Evolutionary conservation across 768 basidiomycete species (phyloP), one percentile per base, ranked within the genome.

Genomic region (Asterophora lycoperdoides): DNA sequence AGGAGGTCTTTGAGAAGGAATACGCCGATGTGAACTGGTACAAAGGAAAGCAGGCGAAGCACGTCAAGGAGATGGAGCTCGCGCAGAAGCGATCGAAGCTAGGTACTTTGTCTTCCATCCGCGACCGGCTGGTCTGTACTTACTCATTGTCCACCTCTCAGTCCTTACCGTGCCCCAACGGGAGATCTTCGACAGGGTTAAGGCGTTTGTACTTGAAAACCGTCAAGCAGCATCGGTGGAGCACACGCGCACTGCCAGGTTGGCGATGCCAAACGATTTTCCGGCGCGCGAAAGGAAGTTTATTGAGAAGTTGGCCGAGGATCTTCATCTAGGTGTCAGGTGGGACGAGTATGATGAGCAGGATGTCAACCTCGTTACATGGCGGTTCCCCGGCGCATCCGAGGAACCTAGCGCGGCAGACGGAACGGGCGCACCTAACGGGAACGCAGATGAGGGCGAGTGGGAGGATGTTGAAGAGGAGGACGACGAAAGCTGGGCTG

Each of bases 341-440:
- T 99, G 93, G 92, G 95, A 98, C 61, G 93, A 94, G 61, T 93
- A 83, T 56, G 88, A 93, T 53, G 88, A 87, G 6, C 72, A 90
- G 39, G 89, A 90, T 52, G 74, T 81, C 60, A 89, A 89, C 58
- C 60, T 93, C 19, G 80, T 89, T 35, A 85, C 84, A 15, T 81
- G 77, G 73, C 64, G 78, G 37, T 73, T 87, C 53, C 85, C 86
- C 1, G 73, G 71, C 7, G 68, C 66, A 9, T 39, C 62, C 29
- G 70, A 70, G 14, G 64, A 60, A 34, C 53, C 55, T 23, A 45
- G 41, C 5, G 23, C 18, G 41, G 37, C 18, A 18, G 49, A 50
- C 13, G 56, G 46, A 20, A 33, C 20, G 34, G 46, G 45, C 32
- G 40, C 62, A 59, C 17, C 68, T 58, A 50, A 49, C 41, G 56